phyloP scores from a whole-genome alignment of 192 early-diverging fungal genomes.

The Cetraspora pellucida region DNA sequence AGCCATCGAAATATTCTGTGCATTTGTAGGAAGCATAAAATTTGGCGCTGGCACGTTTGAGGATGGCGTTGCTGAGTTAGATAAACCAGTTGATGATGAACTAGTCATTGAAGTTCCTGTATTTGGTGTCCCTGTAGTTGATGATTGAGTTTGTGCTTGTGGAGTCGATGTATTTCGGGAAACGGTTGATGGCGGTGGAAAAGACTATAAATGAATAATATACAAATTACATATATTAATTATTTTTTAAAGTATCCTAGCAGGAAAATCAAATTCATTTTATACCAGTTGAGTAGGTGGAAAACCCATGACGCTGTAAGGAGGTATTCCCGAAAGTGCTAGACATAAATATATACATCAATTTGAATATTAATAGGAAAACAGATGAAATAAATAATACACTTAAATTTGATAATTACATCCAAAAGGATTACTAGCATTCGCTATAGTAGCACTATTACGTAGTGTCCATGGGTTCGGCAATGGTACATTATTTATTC shows the following conservation, averaged over 20 bases:
- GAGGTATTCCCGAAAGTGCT: slow-evolving; percentile 5
- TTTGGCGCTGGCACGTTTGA: background rate
- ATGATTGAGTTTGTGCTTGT: background rate
- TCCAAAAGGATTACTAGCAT: slow-evolving; percentile 33
- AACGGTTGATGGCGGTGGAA: background rate
- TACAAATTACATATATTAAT: background rate
- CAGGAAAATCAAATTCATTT: background rate
- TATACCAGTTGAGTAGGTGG: slow-evolving; percentile 15
- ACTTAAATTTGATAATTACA: slow-evolving; percentile 14
- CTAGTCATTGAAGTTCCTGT: background rate
- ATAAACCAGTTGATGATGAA: too few relatives aligned
- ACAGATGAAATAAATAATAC: background rate
- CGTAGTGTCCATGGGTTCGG: slow-evolving; percentile 62
- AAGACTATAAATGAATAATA: background rate
- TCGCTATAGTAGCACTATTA: slow-evolving; percentile 13
- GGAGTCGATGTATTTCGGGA: background rate
- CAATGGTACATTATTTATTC: slow-evolving; percentile 54
- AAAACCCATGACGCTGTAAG: slow-evolving; percentile 8
- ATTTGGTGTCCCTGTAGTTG: background rate
- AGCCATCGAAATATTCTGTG: background rate
- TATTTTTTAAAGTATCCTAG: background rate
- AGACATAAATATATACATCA: too few relatives aligned
- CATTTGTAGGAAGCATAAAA: background rate
- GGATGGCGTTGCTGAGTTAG: background rate
- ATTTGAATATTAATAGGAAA: too few relatives aligned